Conservation (phyloP, 176 grass and related monocot genomes). For the Hordeum marinum region DNA sequence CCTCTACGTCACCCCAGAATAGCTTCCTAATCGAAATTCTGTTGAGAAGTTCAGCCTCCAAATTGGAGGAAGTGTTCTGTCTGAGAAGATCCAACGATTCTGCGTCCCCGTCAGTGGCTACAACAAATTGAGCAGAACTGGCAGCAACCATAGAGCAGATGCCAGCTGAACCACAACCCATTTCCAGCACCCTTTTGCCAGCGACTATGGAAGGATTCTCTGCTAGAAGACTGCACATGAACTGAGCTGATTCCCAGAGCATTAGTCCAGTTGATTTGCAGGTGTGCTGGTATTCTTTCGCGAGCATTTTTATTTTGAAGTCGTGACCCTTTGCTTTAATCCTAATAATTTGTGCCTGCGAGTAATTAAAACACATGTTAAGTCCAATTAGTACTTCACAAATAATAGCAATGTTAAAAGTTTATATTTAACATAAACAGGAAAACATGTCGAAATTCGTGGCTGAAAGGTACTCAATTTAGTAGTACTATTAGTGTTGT, state of each 20-base stretch:
- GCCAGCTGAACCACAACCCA: conserved; percentile 81
- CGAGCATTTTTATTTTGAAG: conserved; percentile 72
- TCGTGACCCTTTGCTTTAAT: conserved; percentile 50
- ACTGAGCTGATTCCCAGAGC: conserved; percentile 87
- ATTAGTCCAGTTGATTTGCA: conserved; percentile 91
- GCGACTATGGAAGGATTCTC: conserved; percentile 72
- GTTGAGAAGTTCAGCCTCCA: conserved; percentile 39
- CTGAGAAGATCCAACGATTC: conserved; percentile 67
- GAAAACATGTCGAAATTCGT: neutral
- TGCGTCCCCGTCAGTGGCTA: conserved; percentile 81
- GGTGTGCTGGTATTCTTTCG: conserved; percentile 85
- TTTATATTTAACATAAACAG: neutral
- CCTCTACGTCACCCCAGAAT: conserved; percentile 65
- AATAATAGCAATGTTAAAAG: neutral
- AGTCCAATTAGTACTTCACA: conserved; percentile 6
- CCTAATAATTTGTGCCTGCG: conserved; percentile 42
- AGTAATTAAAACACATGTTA: conserved; percentile 5
- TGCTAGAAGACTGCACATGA: conserved; percentile 74
- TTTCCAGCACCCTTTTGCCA: conserved; percentile 77
- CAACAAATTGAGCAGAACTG: conserved; percentile 45
- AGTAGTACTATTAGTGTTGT: neutral
- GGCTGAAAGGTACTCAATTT: neutral
- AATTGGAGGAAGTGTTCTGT: conserved; percentile 59
- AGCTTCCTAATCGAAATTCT: conserved; percentile 51
- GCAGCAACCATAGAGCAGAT: conserved; percentile 89